Base-by-base conservation (phyloP, 2,329 filamentous ascomycete species). In the Drechslerella dactyloides region DNA sequence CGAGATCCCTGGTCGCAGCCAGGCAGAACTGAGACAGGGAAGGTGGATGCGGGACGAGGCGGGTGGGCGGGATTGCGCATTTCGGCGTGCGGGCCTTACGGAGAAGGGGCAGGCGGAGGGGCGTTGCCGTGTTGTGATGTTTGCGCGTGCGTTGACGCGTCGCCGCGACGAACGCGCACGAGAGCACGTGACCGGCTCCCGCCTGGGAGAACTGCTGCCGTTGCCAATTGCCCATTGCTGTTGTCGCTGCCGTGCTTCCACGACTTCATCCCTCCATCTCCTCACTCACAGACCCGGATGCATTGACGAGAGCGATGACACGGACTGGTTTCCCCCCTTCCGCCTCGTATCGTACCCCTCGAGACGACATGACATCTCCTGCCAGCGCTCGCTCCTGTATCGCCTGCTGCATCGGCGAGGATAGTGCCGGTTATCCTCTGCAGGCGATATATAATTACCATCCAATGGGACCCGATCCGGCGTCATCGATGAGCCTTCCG, bases 31-130 rank as follows among this genome's bases (percentile, higher is more conserved):
- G 48, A 55, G 50, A 46, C 10, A 42, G 23, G 50, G 50, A 40
- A 46, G 48, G 51, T 54, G 30, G 50, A 50, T 52, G 48, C 51
- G 59, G 59, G 59, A 52, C 54, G 53, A 56, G 54, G 17, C 65
- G 58, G 65, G 50, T 52, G 30, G 51, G 59, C 66, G 66, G 66
- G 66, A 70, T 70, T 70, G 66, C 66, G 66, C 66, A 70, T 33
- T 59, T 19, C 13, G n/a, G n/a, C n/a, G n/a, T n/a, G n/a, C 27
- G 19, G 58, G 53, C 24, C 53, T 62, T 35, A 35, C 11, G 15
- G 23, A 11, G 24, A 17, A 42, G 37, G 37, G n/a, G 37, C 2
- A 17, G 37, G 37, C n/a, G 11, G 13, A 2, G n/a, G n/a, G 11
- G 37, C n/a, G 37, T 13, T 17, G 11, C 37, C 19, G 57, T 17